phyloP scores from a whole-genome alignment of 75 land plant species.

The Chamaecyparis obtusa region DNA sequence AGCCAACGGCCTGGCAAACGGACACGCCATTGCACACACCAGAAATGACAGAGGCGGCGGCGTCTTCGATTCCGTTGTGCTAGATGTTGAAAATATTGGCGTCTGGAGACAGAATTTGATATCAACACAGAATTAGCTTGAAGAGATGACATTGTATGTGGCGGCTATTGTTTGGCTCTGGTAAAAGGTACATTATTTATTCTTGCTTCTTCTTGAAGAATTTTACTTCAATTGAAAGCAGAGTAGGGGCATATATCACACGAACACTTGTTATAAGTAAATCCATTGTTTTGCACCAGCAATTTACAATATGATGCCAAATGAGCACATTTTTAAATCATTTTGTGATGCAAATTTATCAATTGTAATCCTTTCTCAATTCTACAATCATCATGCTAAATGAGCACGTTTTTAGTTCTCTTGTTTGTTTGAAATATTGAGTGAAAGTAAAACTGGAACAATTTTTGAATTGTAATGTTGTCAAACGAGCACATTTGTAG shows the following conservation, averaged over 20 bases:
- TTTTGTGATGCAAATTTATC: too few relatives aligned
- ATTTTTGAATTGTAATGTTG: too few relatives aligned
- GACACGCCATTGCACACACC: constrained; percentile 58
- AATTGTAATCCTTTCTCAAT: too few relatives aligned
- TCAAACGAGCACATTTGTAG: too few relatives aligned
- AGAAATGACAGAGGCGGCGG: constrained; percentile 14
- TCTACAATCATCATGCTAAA: too few relatives aligned
- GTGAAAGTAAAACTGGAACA: too few relatives aligned
- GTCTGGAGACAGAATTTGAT: constrained; percentile 20
- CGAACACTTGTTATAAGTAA: too few relatives aligned
- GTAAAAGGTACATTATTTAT: constrained; percentile 42
- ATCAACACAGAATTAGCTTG: constrained; percentile 39
- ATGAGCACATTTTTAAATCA: neutral
- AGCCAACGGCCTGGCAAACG: constrained; percentile 36
- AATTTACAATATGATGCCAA: neutral
- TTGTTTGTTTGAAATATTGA: too few relatives aligned
- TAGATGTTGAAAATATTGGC: neutral
- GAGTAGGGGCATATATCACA: neutral
- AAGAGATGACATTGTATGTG: constrained; percentile 53
- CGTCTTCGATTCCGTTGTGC: neutral
- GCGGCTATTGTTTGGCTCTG: constrained; percentile 59
- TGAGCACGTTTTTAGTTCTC: too few relatives aligned
- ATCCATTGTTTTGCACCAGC: neutral
- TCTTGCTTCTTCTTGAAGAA: neutral
- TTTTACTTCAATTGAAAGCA: neutral